Base-by-base conservation (phyloP, 495 filamentous ascomycete species). In the Staphylotrichum longicolle region DNA sequence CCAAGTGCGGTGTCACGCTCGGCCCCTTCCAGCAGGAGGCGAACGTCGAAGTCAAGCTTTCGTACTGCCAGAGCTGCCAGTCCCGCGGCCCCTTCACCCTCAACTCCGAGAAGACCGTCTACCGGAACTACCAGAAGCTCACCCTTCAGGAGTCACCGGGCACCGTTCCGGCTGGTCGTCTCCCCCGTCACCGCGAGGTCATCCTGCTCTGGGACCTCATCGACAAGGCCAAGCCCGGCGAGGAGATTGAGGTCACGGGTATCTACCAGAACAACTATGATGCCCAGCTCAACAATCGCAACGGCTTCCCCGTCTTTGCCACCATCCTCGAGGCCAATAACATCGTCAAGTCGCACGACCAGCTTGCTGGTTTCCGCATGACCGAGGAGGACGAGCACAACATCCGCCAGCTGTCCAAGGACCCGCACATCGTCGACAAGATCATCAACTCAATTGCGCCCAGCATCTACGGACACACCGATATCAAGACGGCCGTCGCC, bases 251-350 rank as follows among this genome's bases (percentile, higher is more conserved):
- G 69, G 86, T 99, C 20, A 98, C 92, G 20, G 95, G 95, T 64
- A 88, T 97, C 68, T 99, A 99, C 76, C 90, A 92, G 64, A 99
- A 99, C 80, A 97, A 91, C 80, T 99, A 96, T 70, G 91, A 96
- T 71, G 94, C 93, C 1, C 91, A 95, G 68, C 82, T 99, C 34
- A 99, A 99, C 78, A 96, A 96, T 77, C 94, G 93, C 75, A 99
- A 98, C 72, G 95, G 95, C 30, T 99, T 99, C 78, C 95, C 95
- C 4, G 95, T 99, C 60, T 99, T 99, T 68, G 92, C 95, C 32
- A 99, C 95, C 0, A 91, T 98, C 54, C 83, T 99, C 15, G 95
- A 99, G 76, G 95, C 95, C 47, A 99, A 98, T 75, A 90, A 99
- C 67, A 85, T 97, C 39, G 85, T 97, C 74, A 98, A 99, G 70